Evolutionary conservation across 2,329 filamentous ascomycete genomes (phyloP), one percentile per base, ranked within the genome.

Genomic region (Emmonsia crescens): DNA sequence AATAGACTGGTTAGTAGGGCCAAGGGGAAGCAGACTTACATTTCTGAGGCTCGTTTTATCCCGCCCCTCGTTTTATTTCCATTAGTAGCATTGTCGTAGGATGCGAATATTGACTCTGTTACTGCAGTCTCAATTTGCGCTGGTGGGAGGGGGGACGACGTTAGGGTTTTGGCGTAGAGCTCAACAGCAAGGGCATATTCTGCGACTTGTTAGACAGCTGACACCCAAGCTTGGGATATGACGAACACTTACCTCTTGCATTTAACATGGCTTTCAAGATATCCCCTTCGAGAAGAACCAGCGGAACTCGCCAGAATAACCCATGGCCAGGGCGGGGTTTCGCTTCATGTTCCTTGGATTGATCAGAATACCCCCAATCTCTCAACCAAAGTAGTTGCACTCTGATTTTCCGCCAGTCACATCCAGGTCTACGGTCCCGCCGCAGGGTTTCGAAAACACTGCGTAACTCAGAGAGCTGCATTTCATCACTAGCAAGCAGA

Each of bases 71-170:
- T 84, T 64, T 79, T 78, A 67, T 86, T 87, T 36, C 85, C 85
- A 67, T 87, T 87, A 69, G 80, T 86, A 24, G 85, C 84, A 65
- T 84, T 85, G 68, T 87, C 85, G 68, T 87, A 87, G 24, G 79
- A 76, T 29, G 80, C 72, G 72, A 84, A 79, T 21, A 82, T 80
- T 44, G 80, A 76, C 9, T 76, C 76, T 16, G 82, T 71, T 19
- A 85, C 76, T 16, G 80, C 76, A 29, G 75, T 69, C 72, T 86
- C 82, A 6, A 84, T 77, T 33, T 79, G 78, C 0, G 72, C 66
- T 8, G 68, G 63, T n/a, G 73, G 70, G 12, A 84, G 70, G 19
- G 76, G 73, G 8, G 70, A 65, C 9, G 72, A 65, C 1, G 62
- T 63, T 24, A 68, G 63, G n/a, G 60, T 8, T 46, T 55, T 57